Evolutionary conservation across 1,284 basidiomycete species (phyloP), one percentile per base, ranked within the genome.

Genomic region (Irpex lacteus): DNA sequence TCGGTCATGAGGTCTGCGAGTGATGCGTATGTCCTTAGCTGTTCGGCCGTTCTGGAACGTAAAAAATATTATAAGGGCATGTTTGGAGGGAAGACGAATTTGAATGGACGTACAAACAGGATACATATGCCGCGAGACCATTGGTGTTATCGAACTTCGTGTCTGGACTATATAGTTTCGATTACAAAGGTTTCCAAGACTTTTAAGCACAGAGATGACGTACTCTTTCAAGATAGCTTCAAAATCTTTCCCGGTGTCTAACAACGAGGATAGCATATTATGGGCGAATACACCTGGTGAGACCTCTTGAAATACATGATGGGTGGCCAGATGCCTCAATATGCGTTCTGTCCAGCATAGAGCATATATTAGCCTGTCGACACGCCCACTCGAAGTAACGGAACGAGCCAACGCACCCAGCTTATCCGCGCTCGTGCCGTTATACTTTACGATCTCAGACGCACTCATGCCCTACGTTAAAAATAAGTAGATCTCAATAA

Each of bases 1-100:
- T 64, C 67, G 19, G 60, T 38, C 8, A 66, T 18, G 36, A 37
- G 52, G 3, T 66, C 63, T 8, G 36, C 50, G 15, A 66, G 47
- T 37, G 36, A 65, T n/a, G 53, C 63, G 18, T 60, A 44, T 7
- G 54, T 38, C 40, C 61, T 65, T n/a, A 56, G 6, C 4, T 32
- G 15, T 15, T 65, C 59, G 18, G 52, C 53, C 8, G 57, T 58
- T n/a, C 67, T 66, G 4, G 40, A 44, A 7, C 21, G 21, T 21
- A 21, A 21, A 9, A 40, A 40, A 40, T 40, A 8, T 15, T 8
- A 40, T 40, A 40, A 40, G 15, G 9, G 38, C 7, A 40, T 40
- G 15, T 15, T 40, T 40, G 38, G 15, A n/a, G 15, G 38, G 9
- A 40, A 8, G 38, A 8, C 3, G 15, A 2, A 40, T 15, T 40